These are phyloP conservation scores for Arctium lappa DNA, from an alignment of 129 eudicot species.

Conservation along the genomic window DNA sequence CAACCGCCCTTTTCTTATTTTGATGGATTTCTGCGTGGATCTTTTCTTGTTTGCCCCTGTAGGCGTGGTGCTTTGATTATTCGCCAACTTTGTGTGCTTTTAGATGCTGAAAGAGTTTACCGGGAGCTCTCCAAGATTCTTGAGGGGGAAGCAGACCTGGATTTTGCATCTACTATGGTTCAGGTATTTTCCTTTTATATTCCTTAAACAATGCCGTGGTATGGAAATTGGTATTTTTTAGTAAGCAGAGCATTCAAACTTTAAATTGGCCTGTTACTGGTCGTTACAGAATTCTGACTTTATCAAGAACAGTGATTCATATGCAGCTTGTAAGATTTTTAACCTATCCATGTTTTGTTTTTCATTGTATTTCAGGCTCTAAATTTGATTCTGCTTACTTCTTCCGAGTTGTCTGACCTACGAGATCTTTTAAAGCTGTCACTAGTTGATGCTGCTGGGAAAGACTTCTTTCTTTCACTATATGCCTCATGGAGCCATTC, in stretches of 20 bases:
- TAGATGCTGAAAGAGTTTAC: constrained; percentile 92
- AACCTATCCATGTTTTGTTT: neutral
- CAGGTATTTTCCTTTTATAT: constrained; percentile 48
- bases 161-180: constrained; percentile 89
- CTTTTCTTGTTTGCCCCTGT: constrained; percentile 13
- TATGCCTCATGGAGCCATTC: constrained; percentile 99
- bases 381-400: constrained; percentile 84
- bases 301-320: constrained; percentile 8
- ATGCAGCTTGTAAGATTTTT: constrained; percentile 1
- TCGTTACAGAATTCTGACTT: neutral
- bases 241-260: neutral
- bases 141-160: constrained; percentile 83
- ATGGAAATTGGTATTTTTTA: neutral
- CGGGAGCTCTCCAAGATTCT: constrained; percentile 83
- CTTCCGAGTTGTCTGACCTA: constrained; percentile 83
- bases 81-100: constrained; percentile 86
- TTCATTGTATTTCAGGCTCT: constrained; percentile 60
- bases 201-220: neutral
- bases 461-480: constrained; percentile 76
- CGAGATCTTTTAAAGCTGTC: constrained; percentile 76
- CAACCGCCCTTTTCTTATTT: neutral
- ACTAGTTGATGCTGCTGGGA: constrained; percentile 63
- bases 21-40: neutral
- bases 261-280: neutral
- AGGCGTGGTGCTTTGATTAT: constrained; percentile 94